A percentile compares a stretch with the other conserved stretches of the same genome.
Conservation (phyloP, 768 basidiomycete genomes). For the Suillus placidus region DNA sequence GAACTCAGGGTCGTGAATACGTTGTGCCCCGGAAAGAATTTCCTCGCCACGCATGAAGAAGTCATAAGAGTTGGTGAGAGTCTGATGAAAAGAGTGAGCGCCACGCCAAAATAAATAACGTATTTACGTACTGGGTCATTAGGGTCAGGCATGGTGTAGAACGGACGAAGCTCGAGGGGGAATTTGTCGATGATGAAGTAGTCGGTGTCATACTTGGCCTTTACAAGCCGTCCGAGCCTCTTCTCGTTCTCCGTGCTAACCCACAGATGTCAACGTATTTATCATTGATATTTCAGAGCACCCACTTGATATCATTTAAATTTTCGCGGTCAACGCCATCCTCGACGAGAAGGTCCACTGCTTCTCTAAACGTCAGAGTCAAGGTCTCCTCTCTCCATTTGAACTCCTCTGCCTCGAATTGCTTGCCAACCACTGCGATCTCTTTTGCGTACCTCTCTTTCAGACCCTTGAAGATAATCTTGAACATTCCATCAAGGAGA, state of each 20-base stretch:
- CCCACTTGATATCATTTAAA: conserved; percentile 89
- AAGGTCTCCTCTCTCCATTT: conserved; percentile 92
- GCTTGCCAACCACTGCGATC: conserved; percentile 77
- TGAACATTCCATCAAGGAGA: conserved; percentile 83
- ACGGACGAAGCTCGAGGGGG: conserved; percentile 92
- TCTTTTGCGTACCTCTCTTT: conserved; percentile 77
- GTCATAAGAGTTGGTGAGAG: conserved; percentile 97
- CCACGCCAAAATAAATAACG: conserved; percentile 5
- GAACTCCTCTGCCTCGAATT: conserved; percentile 96
- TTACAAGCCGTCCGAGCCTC: conserved; percentile 85
- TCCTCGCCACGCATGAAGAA: conserved; percentile 99
- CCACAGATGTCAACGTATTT: conserved; percentile 14
- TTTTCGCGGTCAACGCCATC: conserved; percentile 80
- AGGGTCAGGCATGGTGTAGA: conserved; percentile 99
- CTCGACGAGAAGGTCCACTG: conserved; percentile 81
- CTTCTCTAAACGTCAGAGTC: conserved; percentile 83
- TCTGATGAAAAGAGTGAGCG: conserved; percentile 43
- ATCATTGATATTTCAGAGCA: conserved; percentile 14
- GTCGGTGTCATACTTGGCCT: conserved; percentile 93
- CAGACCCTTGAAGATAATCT: conserved; percentile 84
- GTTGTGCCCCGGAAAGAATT: conserved; percentile 97
- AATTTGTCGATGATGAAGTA: conserved; percentile 99
- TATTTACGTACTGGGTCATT: conserved; percentile 69
- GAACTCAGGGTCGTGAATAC: conserved; percentile 88
- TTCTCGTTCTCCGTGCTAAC: conserved; percentile 93